Base-by-base conservation (phyloP, 345 rosid genomes). In the Combretum micranthum region DNA sequence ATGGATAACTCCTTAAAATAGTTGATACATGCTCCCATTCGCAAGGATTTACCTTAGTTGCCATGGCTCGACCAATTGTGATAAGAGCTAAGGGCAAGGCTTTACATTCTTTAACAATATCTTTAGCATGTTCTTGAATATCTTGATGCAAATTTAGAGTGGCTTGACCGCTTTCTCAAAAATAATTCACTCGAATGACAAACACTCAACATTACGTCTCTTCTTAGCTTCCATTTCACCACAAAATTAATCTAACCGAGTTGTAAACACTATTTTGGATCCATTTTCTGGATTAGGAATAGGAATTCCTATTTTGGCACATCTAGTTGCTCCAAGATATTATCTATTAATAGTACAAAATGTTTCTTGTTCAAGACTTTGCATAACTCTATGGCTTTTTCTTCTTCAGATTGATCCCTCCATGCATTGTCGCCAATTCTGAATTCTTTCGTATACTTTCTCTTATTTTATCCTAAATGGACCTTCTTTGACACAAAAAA, bases 171-270 rank as follows among this genome's bases (percentile, higher is more conserved):
- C 64, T 23, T 60, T 64, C 22, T 44, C 32, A 7, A 48, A 50
- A 75, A 75, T 61, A 75, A 60, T 6, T 58, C 51, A 12, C 1
- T 56, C 17, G 12, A 14, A 0, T 39, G 70, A 13, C 52, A 72
- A 59, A 51, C 63, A 10, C 2, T 18, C 21, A n/a, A 71, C 63
- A 39, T 47, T 20, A 10, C 67, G 44, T 15, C 21, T 67, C 42
- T 46, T 67, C 0, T 45, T 25, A 42, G 69, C 70, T 3, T 22
- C 59, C 78, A 77, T 68, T 1, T 10, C 20, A 2, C 56, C 16
- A 17, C 78, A 73, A 0, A 45, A 52, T 45, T 69, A 69, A 19
- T 69, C 17, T 21, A 70, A 21, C 32, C n/a, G n/a, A n/a, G n/a
- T n/a, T n/a, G n/a, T n/a, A n/a, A n/a, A n/a, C n/a, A n/a, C n/a